phyloP scores from a whole-genome alignment of 2,329 filamentous ascomycete species.

The Fusarium setosum region DNA sequence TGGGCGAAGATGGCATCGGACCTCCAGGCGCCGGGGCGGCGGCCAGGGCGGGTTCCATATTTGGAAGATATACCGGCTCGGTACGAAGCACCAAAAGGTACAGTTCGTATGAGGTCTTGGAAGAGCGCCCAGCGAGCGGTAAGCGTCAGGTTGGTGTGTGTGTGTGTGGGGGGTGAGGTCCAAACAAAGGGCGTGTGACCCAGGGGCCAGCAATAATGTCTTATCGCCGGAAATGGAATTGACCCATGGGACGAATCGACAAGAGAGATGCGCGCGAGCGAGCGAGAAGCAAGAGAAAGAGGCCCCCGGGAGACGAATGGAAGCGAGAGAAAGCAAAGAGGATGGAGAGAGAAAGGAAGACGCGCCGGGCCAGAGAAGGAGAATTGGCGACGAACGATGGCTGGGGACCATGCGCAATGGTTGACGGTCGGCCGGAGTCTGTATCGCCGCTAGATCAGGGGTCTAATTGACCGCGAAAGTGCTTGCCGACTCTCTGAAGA shows the following conservation, averaged over 20 bases:
- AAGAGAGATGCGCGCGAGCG: background rate
- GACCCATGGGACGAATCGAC: slow-evolving; percentile 8
- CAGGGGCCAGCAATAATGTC: slow-evolving; percentile 28
- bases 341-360: slow-evolving; percentile 16
- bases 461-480: slow-evolving; percentile 15
- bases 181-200: slow-evolving; percentile 26
- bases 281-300: slow-evolving; percentile 18
- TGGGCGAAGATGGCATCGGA: slow-evolving; percentile 32
- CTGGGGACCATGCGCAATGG: slow-evolving; percentile 34
- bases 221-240: slow-evolving; percentile 34
- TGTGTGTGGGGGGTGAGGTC: slow-evolving; percentile 26
- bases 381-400: slow-evolving; percentile 29
- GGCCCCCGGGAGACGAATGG: slow-evolving; percentile 27
- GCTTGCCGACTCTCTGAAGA: slow-evolving; percentile 2
- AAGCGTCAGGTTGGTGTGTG: slow-evolving; percentile 26
- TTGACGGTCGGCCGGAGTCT: slow-evolving; percentile 13
- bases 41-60: slow-evolving; percentile 41
- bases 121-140: slow-evolving; percentile 16
- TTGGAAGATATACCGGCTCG: slow-evolving; percentile 38
- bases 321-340: too few relatives aligned
- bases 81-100: slow-evolving; percentile 28
- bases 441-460: slow-evolving; percentile 27
- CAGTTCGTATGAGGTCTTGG: slow-evolving; percentile 25
- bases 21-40: slow-evolving; percentile 34
- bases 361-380: slow-evolving; percentile 20